phyloP scores from a whole-genome alignment of 768 basidiomycete genomes.

The Lactarius sanguifluus region DNA sequence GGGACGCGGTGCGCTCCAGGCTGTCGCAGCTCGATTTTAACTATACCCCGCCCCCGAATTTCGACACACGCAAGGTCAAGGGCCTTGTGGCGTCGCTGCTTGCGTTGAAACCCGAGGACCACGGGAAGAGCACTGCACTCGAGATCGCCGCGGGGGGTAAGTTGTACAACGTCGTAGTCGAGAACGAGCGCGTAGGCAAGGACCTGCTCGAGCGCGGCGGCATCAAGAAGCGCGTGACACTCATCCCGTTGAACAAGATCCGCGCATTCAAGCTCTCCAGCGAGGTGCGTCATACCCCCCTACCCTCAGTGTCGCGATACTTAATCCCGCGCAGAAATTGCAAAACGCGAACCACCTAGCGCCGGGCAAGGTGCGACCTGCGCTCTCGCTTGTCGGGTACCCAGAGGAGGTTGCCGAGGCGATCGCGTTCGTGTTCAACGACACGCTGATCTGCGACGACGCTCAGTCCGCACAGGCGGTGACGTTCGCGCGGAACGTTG shows the following conservation, averaged over 20 bases:
- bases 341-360: constrained; percentile 68
- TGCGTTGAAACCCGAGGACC: constrained; percentile 64
- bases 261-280: constrained; percentile 53
- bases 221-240: constrained; percentile 85
- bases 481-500: constrained; percentile 71
- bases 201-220: constrained; percentile 74
- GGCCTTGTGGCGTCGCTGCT: constrained; percentile 92
- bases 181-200: constrained; percentile 86
- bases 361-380: constrained; percentile 77
- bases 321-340: constrained; percentile 58
- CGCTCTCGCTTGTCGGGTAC: constrained; percentile 87
- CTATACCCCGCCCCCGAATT: constrained; percentile 76
- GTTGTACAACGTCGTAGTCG: constrained; percentile 91
- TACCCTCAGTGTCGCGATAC: neutral
- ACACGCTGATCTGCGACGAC: constrained; percentile 89
- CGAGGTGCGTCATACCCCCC: constrained; percentile 41
- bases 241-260: constrained; percentile 94
- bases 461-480: constrained; percentile 82
- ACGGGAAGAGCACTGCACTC: constrained; percentile 81
- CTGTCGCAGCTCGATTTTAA: constrained; percentile 79
- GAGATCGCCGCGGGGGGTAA: constrained; percentile 90
- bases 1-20: constrained; percentile 64
- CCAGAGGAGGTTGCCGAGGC: constrained; percentile 79
- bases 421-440: constrained; percentile 91
- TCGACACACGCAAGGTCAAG: constrained; percentile 85